Evolutionary conservation across 768 basidiomycete genomes (phyloP), one percentile per base, ranked within the genome.

Genomic region (Gymnopilus junonius): DNA sequence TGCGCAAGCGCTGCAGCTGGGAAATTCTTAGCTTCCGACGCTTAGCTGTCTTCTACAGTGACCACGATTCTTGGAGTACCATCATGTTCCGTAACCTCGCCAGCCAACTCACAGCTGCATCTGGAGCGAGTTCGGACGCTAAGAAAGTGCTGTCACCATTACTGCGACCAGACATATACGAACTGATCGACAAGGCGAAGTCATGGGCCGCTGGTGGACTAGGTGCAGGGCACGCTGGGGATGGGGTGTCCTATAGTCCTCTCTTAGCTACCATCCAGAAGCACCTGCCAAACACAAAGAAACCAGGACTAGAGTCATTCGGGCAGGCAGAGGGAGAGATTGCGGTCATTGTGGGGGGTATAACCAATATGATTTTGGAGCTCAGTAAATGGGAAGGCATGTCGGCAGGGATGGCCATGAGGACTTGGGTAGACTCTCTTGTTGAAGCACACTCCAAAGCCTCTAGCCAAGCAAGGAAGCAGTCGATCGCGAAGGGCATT

Each of bases 341-440:
- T 45, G 80, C 83, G 11, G 70, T 81, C 53, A 72, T 85, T 61
- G 79, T 86, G 8, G 83, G 83, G 20, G 85, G 84, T 11, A 72
- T 84, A 43, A 84, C 85, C 61, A 83, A 85, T 65, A 81, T 84
- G 83, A 74, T 83, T 21, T 69, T 85, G 64, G 83, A 84, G 70
- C 79, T 84, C 74, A 85, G 83, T 70, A 81, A 78, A 70, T 84
- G 83, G 83, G 83, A 85, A 59, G 80, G 80, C 8, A 83, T 85
- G 82, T 80, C 84, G 3, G 82, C 82, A 6, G 83, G 77, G 29
- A 84, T 85, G 83, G 80, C 84, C 40, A 82, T 85, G 79, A 77
- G 82, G 35, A 85, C 83, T 10, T 85, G 84, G 85, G 78, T 79
- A 4, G 83, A 86, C 55, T 69, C 74, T 1, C 74, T 86, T n/a